Evolutionary conservation across 2,329 filamentous ascomycete genomes (phyloP).

Genomic region (Mycosphaerella sp.): DNA sequence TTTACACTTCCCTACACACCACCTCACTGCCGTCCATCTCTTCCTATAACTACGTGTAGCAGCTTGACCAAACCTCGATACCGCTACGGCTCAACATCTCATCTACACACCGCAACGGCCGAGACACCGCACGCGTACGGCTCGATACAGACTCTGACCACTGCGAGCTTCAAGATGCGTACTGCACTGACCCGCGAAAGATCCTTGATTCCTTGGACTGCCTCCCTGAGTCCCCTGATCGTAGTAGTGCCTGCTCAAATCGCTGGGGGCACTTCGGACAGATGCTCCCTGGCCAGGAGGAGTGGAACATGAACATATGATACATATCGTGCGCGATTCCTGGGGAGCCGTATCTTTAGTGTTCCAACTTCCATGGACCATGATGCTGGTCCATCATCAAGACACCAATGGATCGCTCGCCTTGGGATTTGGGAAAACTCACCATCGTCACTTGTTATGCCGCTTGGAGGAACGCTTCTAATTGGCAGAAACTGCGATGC

Average conservation of each 20-base stretch:
- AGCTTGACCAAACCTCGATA: too few relatives aligned
- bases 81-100: too few relatives aligned
- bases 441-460: not conserved
- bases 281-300: not conserved
- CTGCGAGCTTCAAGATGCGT: too few relatives aligned
- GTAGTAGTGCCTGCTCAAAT: not conserved
- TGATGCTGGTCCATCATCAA: not conserved
- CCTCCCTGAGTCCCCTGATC: not conserved
- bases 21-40: too few relatives aligned
- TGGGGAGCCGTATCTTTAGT: not conserved
- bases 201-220: not conserved
- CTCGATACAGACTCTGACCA: too few relatives aligned
- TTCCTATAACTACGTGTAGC: too few relatives aligned
- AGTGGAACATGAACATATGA: constrained; percentile 2
- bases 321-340: not conserved
- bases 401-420: too few relatives aligned
- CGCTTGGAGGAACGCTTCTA: not conserved
- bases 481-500: not conserved
- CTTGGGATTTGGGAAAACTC: too few relatives aligned
- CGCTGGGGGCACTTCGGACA: constrained; percentile 8
- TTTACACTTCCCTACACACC: too few relatives aligned
- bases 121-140: too few relatives aligned
- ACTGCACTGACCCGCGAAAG: not conserved
- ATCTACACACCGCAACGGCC: too few relatives aligned
- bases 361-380: too few relatives aligned